Percentiles rank a stretch among this genome's conserved stretches.
Conservation (phyloP, 768 basidiomycete genomes). For the Tricholoma hemisulphureum region DNA sequence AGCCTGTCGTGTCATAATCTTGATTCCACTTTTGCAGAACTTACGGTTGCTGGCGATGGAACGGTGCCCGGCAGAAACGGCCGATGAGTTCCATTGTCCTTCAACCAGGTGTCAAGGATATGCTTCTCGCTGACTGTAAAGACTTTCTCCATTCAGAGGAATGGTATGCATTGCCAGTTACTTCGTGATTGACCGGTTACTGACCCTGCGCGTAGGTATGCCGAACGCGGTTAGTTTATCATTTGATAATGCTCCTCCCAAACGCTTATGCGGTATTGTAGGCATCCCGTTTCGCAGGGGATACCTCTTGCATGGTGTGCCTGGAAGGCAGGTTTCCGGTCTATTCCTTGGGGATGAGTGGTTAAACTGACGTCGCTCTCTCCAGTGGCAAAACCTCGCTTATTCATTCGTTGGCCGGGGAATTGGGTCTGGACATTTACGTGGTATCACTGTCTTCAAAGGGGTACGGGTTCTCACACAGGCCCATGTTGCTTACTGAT, state of each 20-base stretch:
- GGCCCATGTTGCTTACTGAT: constrained; percentile 14
- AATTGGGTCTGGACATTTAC: constrained; percentile 86
- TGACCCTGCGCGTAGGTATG: constrained; percentile 60
- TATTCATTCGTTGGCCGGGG: constrained; percentile 82
- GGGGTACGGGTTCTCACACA: constrained; percentile 49
- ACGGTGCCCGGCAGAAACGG: constrained; percentile 83
- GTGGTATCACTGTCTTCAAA: constrained; percentile 87
- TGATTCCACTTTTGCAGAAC: constrained; percentile 41
- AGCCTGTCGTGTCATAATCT: background rate
- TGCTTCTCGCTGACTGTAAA: constrained; percentile 84
- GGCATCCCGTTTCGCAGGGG: constrained; percentile 88
- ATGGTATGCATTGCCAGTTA: constrained; percentile 52
- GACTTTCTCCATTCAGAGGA: constrained; percentile 84
- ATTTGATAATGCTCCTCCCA: too few relatives aligned
- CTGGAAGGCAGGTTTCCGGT: constrained; percentile 59
- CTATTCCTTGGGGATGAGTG: constrained; percentile 4
- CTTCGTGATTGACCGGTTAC: constrained; percentile 10
- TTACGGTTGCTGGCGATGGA: constrained; percentile 83
- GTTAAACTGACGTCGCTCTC: constrained; percentile 15
- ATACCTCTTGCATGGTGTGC: constrained; percentile 82
- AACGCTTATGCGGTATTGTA: constrained; percentile 23
- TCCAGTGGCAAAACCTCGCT: constrained; percentile 81
- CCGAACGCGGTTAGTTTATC: constrained; percentile 67
- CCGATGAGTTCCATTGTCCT: constrained; percentile 92
- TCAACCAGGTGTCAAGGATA: constrained; percentile 87